Base-by-base conservation (phyloP, 1,139 yeast species). In the Kodamaea anthophila region DNA sequence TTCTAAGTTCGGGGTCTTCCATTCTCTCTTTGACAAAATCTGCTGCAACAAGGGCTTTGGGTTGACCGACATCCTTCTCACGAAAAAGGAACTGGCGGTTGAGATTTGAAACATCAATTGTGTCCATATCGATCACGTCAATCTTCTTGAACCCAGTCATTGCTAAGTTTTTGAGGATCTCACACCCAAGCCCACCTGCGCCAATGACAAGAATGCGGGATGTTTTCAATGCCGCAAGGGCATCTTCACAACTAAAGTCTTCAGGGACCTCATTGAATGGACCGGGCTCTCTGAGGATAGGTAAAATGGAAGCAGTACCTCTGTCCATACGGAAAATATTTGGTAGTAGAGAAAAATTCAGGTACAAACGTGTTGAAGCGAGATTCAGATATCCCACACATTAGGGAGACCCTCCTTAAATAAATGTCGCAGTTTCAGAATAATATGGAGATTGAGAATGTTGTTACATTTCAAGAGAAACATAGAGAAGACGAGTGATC, bases 161-260 rank as follows among this genome's bases (percentile, higher is more conserved):
- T 0, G 93, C 91, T 29, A 91, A 61, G 53, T 87, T 77, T 58
- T 88, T 88, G 30, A 91, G 59, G 21, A 91, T 77, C 55, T 91
- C 97, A 59, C 97, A 91, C 0, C 98, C 98, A 8, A 91, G 61
- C 0, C 98, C 98, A 2, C 97, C 97, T 1, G 97, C 96, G 0
- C 98, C 97, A 23, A 88, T 62, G 1, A 81, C 78, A 39, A 68
- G 64, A 39, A 75, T 52, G 34, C 60, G 59, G 13, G 65, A 43
- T 1, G 43, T 36, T 4, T 29, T 30, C 5, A 74, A 46, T 4
- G 64, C 51, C 1, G 39, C 23, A 3, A 39, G 22, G 5, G 70
- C 58, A 9, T 46, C 52, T 2, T 33, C 32, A 4, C 46, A 23
- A 12, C 46, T 40, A 38, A 64, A 67, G 20, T 62, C 68, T 3